These are phyloP conservation scores for Fusarium liriodendri DNA, from an alignment of 2,329 filamentous ascomycete genomes.

Conservation along the genomic window DNA sequence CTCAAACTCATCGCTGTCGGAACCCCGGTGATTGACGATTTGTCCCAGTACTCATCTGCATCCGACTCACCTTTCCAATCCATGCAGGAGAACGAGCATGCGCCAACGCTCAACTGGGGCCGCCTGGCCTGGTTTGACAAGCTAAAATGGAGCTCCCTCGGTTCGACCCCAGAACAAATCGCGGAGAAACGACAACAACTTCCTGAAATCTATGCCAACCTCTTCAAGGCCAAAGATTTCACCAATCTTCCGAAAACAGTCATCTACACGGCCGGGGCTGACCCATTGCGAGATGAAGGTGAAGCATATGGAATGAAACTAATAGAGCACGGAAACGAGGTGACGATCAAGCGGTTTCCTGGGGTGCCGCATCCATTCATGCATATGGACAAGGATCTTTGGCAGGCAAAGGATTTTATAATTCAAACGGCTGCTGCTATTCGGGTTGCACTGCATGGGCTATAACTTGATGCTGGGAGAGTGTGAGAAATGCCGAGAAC, in stretches of 20 bases:
- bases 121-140: constrained; percentile 55
- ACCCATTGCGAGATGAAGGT: constrained; percentile 61
- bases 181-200: not conserved
- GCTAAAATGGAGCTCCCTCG: constrained; percentile 46
- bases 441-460: constrained; percentile 37
- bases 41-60: constrained; percentile 50
- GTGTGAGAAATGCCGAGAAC: not conserved
- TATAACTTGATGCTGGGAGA: not conserved
- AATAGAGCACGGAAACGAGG: constrained; percentile 57
- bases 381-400: constrained; percentile 57
- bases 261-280: constrained; percentile 56
- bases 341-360: constrained; percentile 57
- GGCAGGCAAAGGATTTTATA: constrained; percentile 51
- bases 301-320: constrained; percentile 58
- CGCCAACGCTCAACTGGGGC: constrained; percentile 57
- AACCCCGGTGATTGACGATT: constrained; percentile 55
- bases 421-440: constrained; percentile 47
- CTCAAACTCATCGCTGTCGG: constrained; percentile 53
- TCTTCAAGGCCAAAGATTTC: constrained; percentile 51
- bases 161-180: not conserved
- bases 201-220: constrained; percentile 45
- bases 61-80: constrained; percentile 53
- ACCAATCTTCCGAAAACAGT: constrained; percentile 51
- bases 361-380: constrained; percentile 63
- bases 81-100: constrained; percentile 55